Percentiles rank a stretch among this genome's conserved stretches.
phyloP scores from a whole-genome alignment of 805 yeast genomes.

The Brettanomyces anomalus region DNA sequence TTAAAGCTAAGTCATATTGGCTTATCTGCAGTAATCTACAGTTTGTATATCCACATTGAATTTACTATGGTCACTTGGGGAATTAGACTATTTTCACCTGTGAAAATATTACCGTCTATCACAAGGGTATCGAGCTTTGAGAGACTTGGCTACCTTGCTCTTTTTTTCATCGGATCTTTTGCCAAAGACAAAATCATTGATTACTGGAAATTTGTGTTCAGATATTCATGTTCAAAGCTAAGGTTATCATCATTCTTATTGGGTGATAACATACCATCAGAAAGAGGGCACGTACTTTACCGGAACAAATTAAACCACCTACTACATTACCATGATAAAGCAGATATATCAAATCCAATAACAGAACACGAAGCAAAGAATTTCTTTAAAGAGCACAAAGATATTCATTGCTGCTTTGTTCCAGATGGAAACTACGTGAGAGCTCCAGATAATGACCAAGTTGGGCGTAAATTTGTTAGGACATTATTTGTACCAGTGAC shows the following conservation, averaged over 20 bases:
- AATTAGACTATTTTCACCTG: conserved; percentile 29
- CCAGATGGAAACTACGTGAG: conserved; percentile 79
- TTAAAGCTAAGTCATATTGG: conserved; percentile 67
- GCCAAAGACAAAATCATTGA: conserved; percentile 2
- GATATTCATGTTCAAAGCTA: conserved; percentile 42
- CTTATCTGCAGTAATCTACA: conserved; percentile 67
- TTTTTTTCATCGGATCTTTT: conserved; percentile 3
- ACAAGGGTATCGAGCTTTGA: conserved; percentile 3
- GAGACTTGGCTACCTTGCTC: conserved; percentile 3
- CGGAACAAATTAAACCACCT: conserved; percentile 39
- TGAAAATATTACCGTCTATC: conserved; percentile 20
- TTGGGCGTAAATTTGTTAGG: conserved; percentile 54
- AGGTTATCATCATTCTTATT: conserved; percentile 77
- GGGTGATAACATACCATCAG: conserved; percentile 50
- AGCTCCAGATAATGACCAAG: conserved; percentile 79
- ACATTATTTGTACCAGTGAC: conserved; percentile 77
- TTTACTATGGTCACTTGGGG: conserved; percentile 57
- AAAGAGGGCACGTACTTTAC: conserved; percentile 61
- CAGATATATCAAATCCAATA: conserved; percentile 51
- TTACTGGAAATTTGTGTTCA: conserved; percentile 53
- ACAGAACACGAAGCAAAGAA: conserved; percentile 35
- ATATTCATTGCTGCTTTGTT: conserved; percentile 48
- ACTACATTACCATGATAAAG: conserved; percentile 4
- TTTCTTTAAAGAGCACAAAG: conserved; percentile 33
- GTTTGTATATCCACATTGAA: conserved; percentile 63